Evolutionary conservation across 2,329 filamentous ascomycete species (phyloP), one percentile per base, ranked within the genome.

Genomic region (Tolypocladium paradoxum): DNA sequence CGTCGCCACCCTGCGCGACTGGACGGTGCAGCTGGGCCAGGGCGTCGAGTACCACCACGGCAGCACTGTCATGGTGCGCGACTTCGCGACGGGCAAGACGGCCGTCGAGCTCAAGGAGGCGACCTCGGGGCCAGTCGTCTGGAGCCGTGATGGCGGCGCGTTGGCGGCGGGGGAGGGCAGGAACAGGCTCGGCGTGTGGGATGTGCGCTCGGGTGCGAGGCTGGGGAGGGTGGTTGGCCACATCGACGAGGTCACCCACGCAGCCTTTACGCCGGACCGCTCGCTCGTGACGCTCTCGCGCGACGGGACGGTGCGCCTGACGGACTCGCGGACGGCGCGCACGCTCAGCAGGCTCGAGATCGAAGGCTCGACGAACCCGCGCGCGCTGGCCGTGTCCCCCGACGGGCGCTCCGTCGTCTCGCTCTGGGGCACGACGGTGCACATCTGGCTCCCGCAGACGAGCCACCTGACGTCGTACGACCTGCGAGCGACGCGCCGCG

Each of bases 231-330:
- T 72, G 14, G 50, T 66, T 27, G 60, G 64, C 47, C 72, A 74
- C 61, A 64, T 65, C 48, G 68, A 66, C 46, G 55, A 59, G 43
- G 61, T 74, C 31, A 72, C 67, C 6, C 68, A 73, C 61, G 60
- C 68, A 3, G 63, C 64, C 40, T 73, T 73, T 18, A 61, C 63
- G 46, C 61, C 65, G 0, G 62, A 64, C 18, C 56, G 55, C 8
- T 61, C 54, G 37, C 53, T 74, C 2, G 70, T 71, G 3, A 72
- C 68, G 0, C 59, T 65, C 12, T 69, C 68, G 1, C 58, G 61
- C 24, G 72, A 74, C 14, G 70, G 70, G 2, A 71, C 64, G 1
- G 57, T 71, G 24, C 61, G 72, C 38, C 58, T 74, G 51, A 73
- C 67, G 33, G 60, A 69, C 49, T 57, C 65, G 0, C 35, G 37